These are phyloP conservation scores for Bidens hawaiensis DNA, from an alignment of 140 eudicot genomes.

Conservation along the genomic window DNA sequence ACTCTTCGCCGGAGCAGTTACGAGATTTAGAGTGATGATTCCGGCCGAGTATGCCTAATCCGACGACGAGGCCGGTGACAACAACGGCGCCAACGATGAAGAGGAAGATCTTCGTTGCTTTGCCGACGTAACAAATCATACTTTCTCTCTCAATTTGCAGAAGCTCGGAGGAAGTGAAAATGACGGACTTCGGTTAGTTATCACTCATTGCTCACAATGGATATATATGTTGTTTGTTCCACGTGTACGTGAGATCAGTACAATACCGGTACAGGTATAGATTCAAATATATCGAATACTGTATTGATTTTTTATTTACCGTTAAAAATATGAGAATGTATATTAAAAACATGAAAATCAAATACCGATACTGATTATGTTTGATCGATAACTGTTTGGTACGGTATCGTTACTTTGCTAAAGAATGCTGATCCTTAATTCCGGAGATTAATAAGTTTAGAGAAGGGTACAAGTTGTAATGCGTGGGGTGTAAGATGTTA, in stretches of 20 bases:
- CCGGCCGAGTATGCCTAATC: constrained; percentile 45
- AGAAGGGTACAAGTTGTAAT: not conserved
- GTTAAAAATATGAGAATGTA: too few relatives aligned
- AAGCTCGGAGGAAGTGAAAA: constrained; percentile 4
- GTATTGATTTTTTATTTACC: too few relatives aligned
- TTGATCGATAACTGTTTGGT: too few relatives aligned
- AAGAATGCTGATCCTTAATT: too few relatives aligned
- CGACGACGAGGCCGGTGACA: constrained; percentile 57
- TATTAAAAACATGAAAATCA: too few relatives aligned
- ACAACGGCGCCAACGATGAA: constrained; percentile 53
- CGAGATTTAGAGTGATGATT: constrained; percentile 37
- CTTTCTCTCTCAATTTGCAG: not conserved
- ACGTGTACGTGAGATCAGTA: too few relatives aligned
- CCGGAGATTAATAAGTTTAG: not conserved
- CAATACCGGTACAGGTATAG: too few relatives aligned
- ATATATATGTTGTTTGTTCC: not conserved
- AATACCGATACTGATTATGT: too few relatives aligned
- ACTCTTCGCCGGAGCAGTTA: constrained; percentile 50
- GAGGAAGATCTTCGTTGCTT: constrained; percentile 96
- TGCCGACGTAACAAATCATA: constrained; percentile 83
- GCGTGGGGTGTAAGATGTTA: not conserved
- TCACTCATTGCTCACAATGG: constrained; percentile 3
- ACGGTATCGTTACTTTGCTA: too few relatives aligned
- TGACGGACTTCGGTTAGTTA: constrained; percentile 13
- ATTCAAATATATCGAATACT: too few relatives aligned